A percentile compares a stretch with the other conserved stretches of the same genome.
These are phyloP conservation scores for Cicer chorassanicum DNA, from an alignment of 306 rosid species.

Conservation along the genomic window DNA sequence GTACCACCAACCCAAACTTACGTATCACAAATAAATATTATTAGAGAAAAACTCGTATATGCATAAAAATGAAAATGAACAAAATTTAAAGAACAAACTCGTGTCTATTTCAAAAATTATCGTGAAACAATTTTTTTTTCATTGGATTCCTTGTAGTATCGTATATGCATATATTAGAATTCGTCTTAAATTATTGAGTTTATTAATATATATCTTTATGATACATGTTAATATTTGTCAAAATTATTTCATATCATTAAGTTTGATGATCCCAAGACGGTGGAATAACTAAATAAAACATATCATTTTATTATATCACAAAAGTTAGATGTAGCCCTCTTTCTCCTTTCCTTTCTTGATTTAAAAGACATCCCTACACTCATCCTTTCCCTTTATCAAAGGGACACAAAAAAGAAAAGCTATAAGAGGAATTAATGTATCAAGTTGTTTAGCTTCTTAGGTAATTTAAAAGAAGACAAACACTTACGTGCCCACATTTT, in stretches of 20 bases:
- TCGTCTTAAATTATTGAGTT: too few relatives aligned
- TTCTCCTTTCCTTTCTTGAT: constrained; percentile 43
- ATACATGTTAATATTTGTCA: too few relatives aligned
- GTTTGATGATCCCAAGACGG: constrained; percentile 62
- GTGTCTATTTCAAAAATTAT: too few relatives aligned
- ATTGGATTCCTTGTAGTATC: too few relatives aligned
- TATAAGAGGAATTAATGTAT: constrained; percentile 1
- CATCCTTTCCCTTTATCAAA: constrained; percentile 25
- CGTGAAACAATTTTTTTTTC: too few relatives aligned
- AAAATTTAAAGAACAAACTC: too few relatives aligned
- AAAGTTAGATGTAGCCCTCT: constrained; percentile 31
- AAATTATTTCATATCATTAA: constrained; percentile 25
- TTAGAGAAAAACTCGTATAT: too few relatives aligned
- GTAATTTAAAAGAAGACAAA: constrained; percentile 39
- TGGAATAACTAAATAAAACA: constrained; percentile 22
- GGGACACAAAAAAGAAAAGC: constrained; percentile 31
- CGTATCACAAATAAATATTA: too few relatives aligned
- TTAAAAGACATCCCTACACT: constrained; percentile 31
- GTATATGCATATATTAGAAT: too few relatives aligned
- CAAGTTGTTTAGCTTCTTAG: constrained; percentile 44
- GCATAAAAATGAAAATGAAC: too few relatives aligned
- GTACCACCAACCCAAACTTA: too few relatives aligned
- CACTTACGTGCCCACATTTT: constrained; percentile 38
- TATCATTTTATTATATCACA: constrained; percentile 36
- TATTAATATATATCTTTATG: too few relatives aligned